Evolutionary conservation across 202 grass and related monocot species (phyloP).

Genomic region (Miscanthus sacchariflorus): DNA sequence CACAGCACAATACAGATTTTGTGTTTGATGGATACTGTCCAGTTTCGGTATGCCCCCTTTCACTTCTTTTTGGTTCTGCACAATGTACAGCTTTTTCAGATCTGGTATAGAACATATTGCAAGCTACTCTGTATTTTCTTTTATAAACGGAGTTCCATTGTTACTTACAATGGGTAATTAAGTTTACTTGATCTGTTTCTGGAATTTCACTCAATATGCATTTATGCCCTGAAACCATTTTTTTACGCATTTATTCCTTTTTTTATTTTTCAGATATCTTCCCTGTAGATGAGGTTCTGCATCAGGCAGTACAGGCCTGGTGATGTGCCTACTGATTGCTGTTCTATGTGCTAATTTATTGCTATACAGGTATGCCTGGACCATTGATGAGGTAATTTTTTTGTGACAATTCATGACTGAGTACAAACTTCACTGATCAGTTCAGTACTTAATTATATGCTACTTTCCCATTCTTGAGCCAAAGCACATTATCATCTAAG

Average conservation of each 20-base stretch:
- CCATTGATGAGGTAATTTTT: neutral
- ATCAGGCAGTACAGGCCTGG: neutral
- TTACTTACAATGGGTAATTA: constrained; percentile 17
- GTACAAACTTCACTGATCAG: constrained; percentile 8
- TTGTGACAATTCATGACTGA: neutral
- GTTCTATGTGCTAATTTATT: constrained; percentile 22
- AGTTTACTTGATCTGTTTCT: neutral
- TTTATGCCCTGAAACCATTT: constrained; percentile 19
- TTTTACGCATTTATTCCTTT: neutral
- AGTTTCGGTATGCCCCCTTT: constrained; percentile 18
- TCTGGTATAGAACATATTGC: constrained; percentile 26
- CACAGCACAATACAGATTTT: constrained; percentile 6
- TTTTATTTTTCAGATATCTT: constrained; percentile 26
- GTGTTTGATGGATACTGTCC: neutral
- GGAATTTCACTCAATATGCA: constrained; percentile 9
- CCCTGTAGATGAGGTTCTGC: neutral
- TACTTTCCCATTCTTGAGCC: constrained; percentile 7
- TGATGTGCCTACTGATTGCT: constrained; percentile 23
- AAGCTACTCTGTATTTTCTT: neutral
- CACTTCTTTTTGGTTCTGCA: constrained; percentile 13
- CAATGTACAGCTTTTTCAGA: constrained; percentile 27
- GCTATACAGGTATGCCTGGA: neutral
- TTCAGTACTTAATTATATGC: neutral
- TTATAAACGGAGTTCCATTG: neutral
- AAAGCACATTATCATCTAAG: neutral